These are phyloP conservation scores for Leccinum huronense DNA, from an alignment of 1,284 basidiomycete genomes.

Conservation along the genomic window DNA sequence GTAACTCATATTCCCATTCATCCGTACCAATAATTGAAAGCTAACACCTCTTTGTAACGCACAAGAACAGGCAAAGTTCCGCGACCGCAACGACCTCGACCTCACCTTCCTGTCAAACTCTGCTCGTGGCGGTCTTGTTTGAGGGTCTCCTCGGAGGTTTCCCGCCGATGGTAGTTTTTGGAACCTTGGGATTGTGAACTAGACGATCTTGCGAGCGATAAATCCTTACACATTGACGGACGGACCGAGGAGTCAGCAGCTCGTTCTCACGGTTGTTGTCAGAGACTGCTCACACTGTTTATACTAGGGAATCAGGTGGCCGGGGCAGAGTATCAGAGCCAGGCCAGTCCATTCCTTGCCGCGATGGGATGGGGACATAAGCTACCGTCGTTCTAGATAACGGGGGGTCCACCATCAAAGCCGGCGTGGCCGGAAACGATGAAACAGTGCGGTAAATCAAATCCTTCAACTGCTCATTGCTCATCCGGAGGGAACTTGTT, in stretches of 20 bases:
- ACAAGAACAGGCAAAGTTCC: too few species aligned
- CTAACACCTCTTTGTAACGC: too few species aligned
- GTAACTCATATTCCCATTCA: too few species aligned
- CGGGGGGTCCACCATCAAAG: slow-evolving; percentile 80
- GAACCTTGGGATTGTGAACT: neutral
- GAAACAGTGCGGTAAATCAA: slow-evolving; percentile 24
- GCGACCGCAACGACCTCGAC: too few species aligned
- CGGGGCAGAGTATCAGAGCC: neutral
- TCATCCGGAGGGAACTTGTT: slow-evolving; percentile 4
- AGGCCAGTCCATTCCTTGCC: neutral
- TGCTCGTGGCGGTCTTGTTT: slow-evolving; percentile 14
- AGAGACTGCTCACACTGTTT: neutral
- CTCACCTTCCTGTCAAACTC: slow-evolving; percentile 14
- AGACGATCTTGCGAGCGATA: slow-evolving; percentile 4
- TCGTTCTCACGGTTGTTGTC: slow-evolving; percentile 20
- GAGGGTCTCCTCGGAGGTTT: slow-evolving; percentile 21
- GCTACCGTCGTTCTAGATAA: slow-evolving; percentile 78
- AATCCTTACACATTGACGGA: neutral
- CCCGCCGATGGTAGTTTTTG: slow-evolving; percentile 8
- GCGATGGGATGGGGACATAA: slow-evolving; percentile 47
- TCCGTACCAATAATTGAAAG: too few species aligned
- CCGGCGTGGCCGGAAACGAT: slow-evolving; percentile 47
- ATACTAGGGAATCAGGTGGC: neutral
- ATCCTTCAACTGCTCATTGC: slow-evolving; percentile 9
- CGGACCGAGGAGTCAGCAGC: neutral